Conservation (phyloP, 2,329 filamentous ascomycete species). For the Talaromyces rugulosus region DNA sequence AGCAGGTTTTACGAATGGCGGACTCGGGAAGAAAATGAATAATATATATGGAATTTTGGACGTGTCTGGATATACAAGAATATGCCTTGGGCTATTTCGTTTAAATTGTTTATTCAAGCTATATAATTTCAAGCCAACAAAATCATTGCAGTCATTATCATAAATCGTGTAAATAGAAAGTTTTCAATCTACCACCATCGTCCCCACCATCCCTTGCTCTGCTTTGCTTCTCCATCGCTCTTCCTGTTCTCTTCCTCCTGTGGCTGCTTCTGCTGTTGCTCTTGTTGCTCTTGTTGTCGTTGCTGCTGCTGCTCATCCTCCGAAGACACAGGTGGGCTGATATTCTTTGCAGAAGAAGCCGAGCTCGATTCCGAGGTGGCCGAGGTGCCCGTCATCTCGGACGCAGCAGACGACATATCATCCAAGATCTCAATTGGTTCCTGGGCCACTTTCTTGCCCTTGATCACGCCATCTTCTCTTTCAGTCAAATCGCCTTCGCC, state of each 20-base stretch:
- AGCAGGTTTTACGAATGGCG: slow-evolving; percentile 17
- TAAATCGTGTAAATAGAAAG: background rate
- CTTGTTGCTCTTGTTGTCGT: background rate
- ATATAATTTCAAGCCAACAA: background rate
- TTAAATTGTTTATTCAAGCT: background rate
- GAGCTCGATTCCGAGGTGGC: slow-evolving; percentile 6
- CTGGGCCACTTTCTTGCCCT: slow-evolving; percentile 8
- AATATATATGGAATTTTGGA: background rate
- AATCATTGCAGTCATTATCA: slow-evolving; percentile 9
- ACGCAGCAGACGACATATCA: slow-evolving; percentile 11
- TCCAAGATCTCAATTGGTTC: slow-evolving; percentile 6
- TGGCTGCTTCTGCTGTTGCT: background rate
- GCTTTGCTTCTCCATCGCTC: background rate
- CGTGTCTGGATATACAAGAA: background rate
- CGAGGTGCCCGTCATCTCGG: slow-evolving; percentile 11
- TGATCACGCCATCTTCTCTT: slow-evolving; percentile 1
- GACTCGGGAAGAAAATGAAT: background rate
- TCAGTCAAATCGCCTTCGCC: slow-evolving; percentile 9
- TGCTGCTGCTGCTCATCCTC: background rate
- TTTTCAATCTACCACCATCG: slow-evolving; percentile 10
- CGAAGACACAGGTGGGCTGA: background rate
- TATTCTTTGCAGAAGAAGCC: slow-evolving; percentile 8
- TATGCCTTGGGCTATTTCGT: background rate
- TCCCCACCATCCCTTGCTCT: slow-evolving; percentile 12
- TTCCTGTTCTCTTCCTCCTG: background rate